A percentile compares a stretch with the other conserved stretches of the same genome.
These are phyloP conservation scores for Calonectria leucothoes DNA, from an alignment of 2,329 filamentous ascomycete genomes.

Conservation along the genomic window DNA sequence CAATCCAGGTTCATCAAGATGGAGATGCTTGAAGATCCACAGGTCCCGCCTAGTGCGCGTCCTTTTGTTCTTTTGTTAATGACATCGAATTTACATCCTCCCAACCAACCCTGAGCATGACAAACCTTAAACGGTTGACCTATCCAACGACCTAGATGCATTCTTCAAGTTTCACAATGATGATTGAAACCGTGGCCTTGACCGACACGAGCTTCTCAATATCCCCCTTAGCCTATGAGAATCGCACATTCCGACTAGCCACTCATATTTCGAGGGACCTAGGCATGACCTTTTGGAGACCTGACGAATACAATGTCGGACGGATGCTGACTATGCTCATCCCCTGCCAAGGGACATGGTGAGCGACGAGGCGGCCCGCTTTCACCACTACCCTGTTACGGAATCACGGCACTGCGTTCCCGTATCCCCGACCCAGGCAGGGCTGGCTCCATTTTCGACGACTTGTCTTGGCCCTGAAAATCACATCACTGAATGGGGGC, in stretches of 20 bases:
- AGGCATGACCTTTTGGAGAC: background rate
- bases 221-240: background rate
- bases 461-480: conserved; percentile 24
- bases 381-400: conserved; percentile 1
- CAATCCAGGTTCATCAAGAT: background rate
- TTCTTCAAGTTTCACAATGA: background rate
- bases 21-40: background rate
- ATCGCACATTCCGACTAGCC: background rate
- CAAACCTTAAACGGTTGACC: background rate
- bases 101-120: background rate
- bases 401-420: conserved; percentile 5
- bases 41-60: conserved; percentile 4
- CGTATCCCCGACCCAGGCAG: background rate
- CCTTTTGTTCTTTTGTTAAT: background rate
- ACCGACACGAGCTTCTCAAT: background rate
- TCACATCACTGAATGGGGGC: background rate
- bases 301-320: background rate
- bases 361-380: conserved; percentile 15
- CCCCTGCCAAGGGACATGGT: background rate
- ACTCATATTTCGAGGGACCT: background rate
- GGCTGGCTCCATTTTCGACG: conserved; percentile 29
- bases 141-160: background rate
- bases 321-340: background rate
- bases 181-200: background rate
- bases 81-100: background rate